Percentiles rank a stretch among this genome's conserved stretches.
Evolutionary conservation across 352 stramenopile genomes (phyloP).

Genomic region (Thalassiosira hispida): DNA sequence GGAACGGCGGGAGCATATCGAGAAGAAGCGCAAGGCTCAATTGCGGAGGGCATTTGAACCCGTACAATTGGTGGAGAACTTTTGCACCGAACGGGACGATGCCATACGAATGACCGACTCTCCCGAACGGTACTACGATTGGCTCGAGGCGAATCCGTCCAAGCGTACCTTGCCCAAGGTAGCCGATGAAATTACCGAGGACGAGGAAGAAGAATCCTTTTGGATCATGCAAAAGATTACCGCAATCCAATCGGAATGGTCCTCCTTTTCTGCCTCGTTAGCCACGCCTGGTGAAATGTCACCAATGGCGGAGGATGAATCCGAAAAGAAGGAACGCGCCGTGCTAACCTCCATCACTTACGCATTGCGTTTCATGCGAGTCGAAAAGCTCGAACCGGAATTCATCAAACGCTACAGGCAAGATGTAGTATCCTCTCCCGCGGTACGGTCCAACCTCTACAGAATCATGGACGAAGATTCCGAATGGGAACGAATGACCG

Average conservation of each 20-base stretch:
- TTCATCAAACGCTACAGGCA: conserved; percentile 82
- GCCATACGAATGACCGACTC: conserved; percentile 75
- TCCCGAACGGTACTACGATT: conserved; percentile 83
- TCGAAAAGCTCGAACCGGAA: conserved; percentile 80
- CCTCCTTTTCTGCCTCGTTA: conserved; percentile 20
- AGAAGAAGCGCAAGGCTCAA: conserved; percentile 72
- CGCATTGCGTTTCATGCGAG: conserved; percentile 76
- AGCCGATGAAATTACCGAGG: conserved; percentile 52
- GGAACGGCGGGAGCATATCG: conserved; percentile 52
- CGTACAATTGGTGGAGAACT: conserved; percentile 84
- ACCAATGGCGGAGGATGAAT: conserved; percentile 49
- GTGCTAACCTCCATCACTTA: conserved; percentile 76
- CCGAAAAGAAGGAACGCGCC: conserved; percentile 56
- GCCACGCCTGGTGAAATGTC: conserved; percentile 25
- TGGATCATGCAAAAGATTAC: conserved; percentile 82
- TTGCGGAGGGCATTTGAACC: conserved; percentile 82
- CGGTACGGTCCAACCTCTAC: conserved; percentile 78
- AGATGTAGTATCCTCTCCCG: conserved; percentile 71
- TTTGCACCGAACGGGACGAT: conserved; percentile 85
- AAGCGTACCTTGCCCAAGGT: conserved; percentile 32
- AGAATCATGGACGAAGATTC: conserved; percentile 83
- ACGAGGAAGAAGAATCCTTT: conserved; percentile 78
- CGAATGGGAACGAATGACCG: conserved; percentile 77
- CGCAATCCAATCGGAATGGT: conserved; percentile 69
- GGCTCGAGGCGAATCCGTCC: conserved; percentile 54